Percentiles rank a stretch among this genome's conserved stretches.
Conservation (phyloP, 805 yeast species). For the Wickerhamiella parazyma region DNA sequence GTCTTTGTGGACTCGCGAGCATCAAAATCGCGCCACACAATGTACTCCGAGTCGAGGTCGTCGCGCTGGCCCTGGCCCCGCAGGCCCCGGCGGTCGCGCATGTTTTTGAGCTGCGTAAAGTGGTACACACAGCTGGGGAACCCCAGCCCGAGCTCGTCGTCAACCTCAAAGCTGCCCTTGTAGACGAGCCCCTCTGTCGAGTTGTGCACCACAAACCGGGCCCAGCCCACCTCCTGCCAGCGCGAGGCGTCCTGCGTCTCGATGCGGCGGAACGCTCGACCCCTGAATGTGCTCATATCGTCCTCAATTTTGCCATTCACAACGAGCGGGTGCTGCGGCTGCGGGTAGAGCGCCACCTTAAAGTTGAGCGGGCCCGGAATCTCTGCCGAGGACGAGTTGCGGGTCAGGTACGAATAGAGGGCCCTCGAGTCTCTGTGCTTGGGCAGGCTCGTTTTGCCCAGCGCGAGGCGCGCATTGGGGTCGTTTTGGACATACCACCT, state of each 20-base stretch:
- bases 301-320: conserved; percentile 13
- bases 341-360: conserved; percentile 18
- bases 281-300: conserved; percentile 11
- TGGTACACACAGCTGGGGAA: conserved; percentile 22
- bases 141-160: conserved; percentile 23
- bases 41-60: conserved; percentile 9
- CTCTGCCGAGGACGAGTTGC: conserved; percentile 19
- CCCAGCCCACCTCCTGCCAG: conserved; percentile 24
- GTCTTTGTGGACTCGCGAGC: conserved; percentile 6
- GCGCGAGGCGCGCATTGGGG: conserved; percentile 15
- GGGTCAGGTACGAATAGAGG: conserved; percentile 17
- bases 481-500: conserved; percentile 22
- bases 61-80: not conserved
- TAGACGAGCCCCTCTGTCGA: conserved; percentile 10
- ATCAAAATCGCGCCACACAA: conserved; percentile 24
- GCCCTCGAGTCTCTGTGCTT: conserved; percentile 13
- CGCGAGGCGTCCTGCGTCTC: not conserved
- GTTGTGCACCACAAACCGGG: conserved; percentile 20
- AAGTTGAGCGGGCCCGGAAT: conserved; percentile 16
- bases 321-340: conserved; percentile 11
- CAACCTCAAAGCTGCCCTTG: conserved; percentile 24
- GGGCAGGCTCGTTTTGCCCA: not conserved
- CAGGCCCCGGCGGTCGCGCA: too few relatives aligned
- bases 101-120: conserved; percentile 8
- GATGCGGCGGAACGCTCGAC: conserved; percentile 21